Evolutionary conservation across 1,139 yeast species (phyloP).

Genomic region (Hyphopichia burtonii): DNA sequence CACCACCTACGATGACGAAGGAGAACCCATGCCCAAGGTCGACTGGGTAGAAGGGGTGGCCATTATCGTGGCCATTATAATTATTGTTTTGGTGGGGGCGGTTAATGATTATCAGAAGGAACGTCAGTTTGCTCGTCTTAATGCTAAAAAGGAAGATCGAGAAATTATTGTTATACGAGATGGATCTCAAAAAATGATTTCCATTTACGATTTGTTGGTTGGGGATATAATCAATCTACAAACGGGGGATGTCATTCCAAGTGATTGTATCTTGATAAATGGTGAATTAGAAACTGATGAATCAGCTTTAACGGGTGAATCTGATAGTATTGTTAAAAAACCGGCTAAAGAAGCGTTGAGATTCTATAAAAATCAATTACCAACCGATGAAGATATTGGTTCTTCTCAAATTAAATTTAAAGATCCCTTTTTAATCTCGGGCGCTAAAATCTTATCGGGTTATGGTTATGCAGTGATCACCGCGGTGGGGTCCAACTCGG

Average conservation of each 20-base stretch:
- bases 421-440: conserved; percentile 87
- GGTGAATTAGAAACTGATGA: conserved; percentile 92
- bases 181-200: conserved; percentile 65
- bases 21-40: conserved; percentile 70
- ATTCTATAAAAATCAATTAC: conserved; percentile 24
- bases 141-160: conserved; percentile 84
- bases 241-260: conserved; percentile 94
- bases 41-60: conserved; percentile 99
- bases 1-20: conserved; percentile 73
- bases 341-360: conserved; percentile 52
- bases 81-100: conserved; percentile 92
- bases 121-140: conserved; percentile 83
- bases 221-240: conserved; percentile 83
- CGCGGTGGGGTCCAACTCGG: conserved; percentile 85
- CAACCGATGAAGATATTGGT: conserved; percentile 52
- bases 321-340: conserved; percentile 70
- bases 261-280: conserved; percentile 73
- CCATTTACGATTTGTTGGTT: conserved; percentile 74
- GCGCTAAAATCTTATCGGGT: conserved; percentile 85
- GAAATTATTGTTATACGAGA: conserved; percentile 73
- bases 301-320: conserved; percentile 91
- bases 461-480: conserved; percentile 84
- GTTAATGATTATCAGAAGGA: conserved; percentile 96
- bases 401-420: conserved; percentile 39
- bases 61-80: conserved; percentile 83